These are phyloP conservation scores for Solanum sejunctum DNA, from an alignment of 257 asterid genomes.

Conservation along the genomic window DNA sequence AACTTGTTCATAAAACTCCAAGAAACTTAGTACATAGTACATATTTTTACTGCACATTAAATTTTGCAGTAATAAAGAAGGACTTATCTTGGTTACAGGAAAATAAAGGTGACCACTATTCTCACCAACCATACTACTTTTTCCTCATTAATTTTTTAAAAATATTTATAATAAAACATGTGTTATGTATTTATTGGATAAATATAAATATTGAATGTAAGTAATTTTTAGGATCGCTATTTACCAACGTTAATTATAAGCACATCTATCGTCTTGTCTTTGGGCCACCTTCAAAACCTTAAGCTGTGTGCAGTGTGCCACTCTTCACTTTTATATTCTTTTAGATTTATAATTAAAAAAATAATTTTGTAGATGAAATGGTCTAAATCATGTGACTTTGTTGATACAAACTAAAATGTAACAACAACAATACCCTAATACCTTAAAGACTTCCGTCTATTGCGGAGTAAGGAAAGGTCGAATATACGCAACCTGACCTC, in stretches of 20 bases:
- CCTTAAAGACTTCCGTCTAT: too few relatives aligned
- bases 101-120: not conserved
- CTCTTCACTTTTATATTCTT: not conserved
- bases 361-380: too few relatives aligned
- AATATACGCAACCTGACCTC: too few relatives aligned
- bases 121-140: not conserved
- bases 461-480: too few relatives aligned
- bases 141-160: too few relatives aligned
- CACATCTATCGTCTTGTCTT: not conserved
- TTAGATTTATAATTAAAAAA: not conserved
- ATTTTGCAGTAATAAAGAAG: not conserved
- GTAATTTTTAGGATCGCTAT: not conserved
- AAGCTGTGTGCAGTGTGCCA: not conserved
- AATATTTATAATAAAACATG: not conserved
- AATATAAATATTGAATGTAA: not conserved
- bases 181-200: not conserved
- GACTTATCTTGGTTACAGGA: not conserved
- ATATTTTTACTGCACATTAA: not conserved
- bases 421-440: too few relatives aligned
- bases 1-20: not conserved
- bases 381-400: too few relatives aligned
- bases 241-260: not conserved
- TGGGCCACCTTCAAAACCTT: not conserved
- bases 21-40: not conserved
- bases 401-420: too few relatives aligned